Evolutionary conservation across 495 filamentous ascomycete genomes (phyloP), one percentile per base, ranked within the genome.

Genomic region (Penicillium steckii): DNA sequence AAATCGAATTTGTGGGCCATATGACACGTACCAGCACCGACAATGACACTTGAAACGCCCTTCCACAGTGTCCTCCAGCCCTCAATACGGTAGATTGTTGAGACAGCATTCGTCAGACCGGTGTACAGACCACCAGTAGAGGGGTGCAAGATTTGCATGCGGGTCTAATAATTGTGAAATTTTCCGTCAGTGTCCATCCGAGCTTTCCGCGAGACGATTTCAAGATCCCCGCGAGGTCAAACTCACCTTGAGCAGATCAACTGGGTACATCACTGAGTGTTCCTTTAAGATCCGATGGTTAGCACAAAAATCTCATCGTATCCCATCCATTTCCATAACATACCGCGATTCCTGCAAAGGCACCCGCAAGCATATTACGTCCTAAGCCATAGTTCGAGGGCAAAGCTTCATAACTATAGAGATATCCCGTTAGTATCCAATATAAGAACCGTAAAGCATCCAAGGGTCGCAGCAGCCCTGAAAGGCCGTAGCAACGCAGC

Each of bases 301-400:
- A 67, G 66, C 52, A 45, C 29, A 29, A 44, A 41, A 26, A 38
- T 46, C 37, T 49, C 22, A 9, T 19, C 26, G 18, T 46, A 15
- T 10, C n/a, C 3, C 13, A 24, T 10, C 17, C 30, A 25, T 30
- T 23, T 21, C 5, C 38, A 27, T 29, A 42, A 60, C 69, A 62
- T 85, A 97, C 94, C 69, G 91, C 91, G 63, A 99, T 95, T 48
- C 94, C 94, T 44, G 94, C 94, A 71, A 97, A 96, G 60, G 95
- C 94, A 67, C 94, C 94, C 12, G 95, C 95, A 45, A 86, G 68
- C 87, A 96, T 94, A 70, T 96, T 96, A 52, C 75, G 77, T 49
- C 75, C 73, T 55, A 87, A 71, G 63, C 82, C 79, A 77, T 84
- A 85, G 73, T 88, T 84, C 12, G 85, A 84, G 46, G 85, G 84